A percentile compares a stretch with the other conserved stretches of the same genome.
These are phyloP conservation scores for Penicillium lagena DNA, from an alignment of 495 filamentous ascomycete species.

Conservation along the genomic window DNA sequence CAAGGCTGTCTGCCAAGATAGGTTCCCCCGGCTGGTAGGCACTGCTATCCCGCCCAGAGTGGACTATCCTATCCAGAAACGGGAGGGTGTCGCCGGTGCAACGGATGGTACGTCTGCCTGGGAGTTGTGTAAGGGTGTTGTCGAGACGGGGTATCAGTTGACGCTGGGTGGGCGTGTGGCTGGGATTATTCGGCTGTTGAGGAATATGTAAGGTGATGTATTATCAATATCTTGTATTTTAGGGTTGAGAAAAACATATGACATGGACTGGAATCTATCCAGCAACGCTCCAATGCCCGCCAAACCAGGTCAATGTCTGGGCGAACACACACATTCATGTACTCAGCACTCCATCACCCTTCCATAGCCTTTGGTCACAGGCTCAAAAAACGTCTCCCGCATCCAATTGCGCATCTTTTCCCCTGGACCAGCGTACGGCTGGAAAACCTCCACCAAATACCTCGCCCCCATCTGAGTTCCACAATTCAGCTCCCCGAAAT, in stretches of 20 bases:
- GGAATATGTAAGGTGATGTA: slow-evolving; percentile 27
- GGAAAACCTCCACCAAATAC: slow-evolving; percentile 23
- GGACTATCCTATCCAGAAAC: slow-evolving; percentile 67
- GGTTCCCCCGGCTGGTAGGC: slow-evolving; percentile 45
- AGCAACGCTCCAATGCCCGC: too few species aligned
- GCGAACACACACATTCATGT: too few species aligned
- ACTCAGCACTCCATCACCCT: too few species aligned
- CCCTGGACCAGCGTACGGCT: not conserved
- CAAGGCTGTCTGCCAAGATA: slow-evolving; percentile 80
- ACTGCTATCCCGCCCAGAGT: slow-evolving; percentile 75
- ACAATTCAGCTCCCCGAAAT: slow-evolving; percentile 19
- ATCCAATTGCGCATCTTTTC: too few species aligned
- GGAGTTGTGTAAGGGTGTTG: slow-evolving; percentile 55
- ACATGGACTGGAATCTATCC: not conserved
- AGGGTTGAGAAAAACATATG: not conserved
- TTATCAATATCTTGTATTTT: not conserved
- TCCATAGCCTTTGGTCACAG: too few species aligned
- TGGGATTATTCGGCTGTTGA: slow-evolving; percentile 43
- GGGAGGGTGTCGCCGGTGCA: slow-evolving; percentile 30
- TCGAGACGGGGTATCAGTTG: slow-evolving; percentile 57
- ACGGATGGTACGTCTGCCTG: slow-evolving; percentile 48
- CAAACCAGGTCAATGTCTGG: too few species aligned
- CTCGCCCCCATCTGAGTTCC: slow-evolving; percentile 11
- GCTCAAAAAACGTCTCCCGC: too few species aligned
- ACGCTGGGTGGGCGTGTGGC: slow-evolving; percentile 36